phyloP scores from a whole-genome alignment of 352 stramenopile genomes.

The Phytophthora parvispora region DNA sequence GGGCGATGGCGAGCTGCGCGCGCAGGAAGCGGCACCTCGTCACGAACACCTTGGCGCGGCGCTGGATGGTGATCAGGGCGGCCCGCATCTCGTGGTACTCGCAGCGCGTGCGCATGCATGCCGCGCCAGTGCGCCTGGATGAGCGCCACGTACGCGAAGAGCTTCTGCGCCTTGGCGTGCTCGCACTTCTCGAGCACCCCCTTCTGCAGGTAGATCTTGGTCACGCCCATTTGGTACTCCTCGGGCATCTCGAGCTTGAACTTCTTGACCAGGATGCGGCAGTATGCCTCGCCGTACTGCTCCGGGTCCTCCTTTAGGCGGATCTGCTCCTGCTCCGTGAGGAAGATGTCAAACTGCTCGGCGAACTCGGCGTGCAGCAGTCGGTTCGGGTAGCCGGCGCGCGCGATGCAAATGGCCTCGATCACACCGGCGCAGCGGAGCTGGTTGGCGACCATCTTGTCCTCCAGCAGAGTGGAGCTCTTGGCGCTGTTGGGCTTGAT shows the following conservation, averaged over 20 bases:
- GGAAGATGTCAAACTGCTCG: constrained; percentile 75
- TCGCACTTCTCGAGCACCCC: constrained; percentile 82
- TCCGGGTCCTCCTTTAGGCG: constrained; percentile 38
- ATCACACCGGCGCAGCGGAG: constrained; percentile 86
- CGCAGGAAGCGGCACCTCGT: constrained; percentile 44
- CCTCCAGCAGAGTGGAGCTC: constrained; percentile 66
- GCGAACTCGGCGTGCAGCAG: constrained; percentile 83
- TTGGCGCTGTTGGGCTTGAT: constrained; percentile 90
- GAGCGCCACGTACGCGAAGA: constrained; percentile 67
- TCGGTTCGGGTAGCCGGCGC: constrained; percentile 81
- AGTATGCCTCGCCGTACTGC: constrained; percentile 41
- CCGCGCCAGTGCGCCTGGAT: constrained; percentile 80
- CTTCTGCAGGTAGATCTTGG: constrained; percentile 91
- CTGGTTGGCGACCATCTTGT: constrained; percentile 83
- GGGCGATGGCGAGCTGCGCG: constrained; percentile 20
- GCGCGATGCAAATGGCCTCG: constrained; percentile 82
- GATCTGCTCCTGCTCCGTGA: constrained; percentile 49
- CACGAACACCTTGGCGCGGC: constrained; percentile 59
- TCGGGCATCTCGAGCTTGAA: constrained; percentile 71
- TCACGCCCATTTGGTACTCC: constrained; percentile 86
- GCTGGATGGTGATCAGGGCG: constrained; percentile 60
- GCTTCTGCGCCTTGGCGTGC: constrained; percentile 66
- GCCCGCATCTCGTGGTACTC: constrained; percentile 42
- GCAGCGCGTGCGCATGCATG: constrained; percentile 47
- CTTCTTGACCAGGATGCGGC: constrained; percentile 60